These are phyloP conservation scores for Phytomonas francai DNA, from an alignment of 208 protist species.

Conservation along the genomic window DNA sequence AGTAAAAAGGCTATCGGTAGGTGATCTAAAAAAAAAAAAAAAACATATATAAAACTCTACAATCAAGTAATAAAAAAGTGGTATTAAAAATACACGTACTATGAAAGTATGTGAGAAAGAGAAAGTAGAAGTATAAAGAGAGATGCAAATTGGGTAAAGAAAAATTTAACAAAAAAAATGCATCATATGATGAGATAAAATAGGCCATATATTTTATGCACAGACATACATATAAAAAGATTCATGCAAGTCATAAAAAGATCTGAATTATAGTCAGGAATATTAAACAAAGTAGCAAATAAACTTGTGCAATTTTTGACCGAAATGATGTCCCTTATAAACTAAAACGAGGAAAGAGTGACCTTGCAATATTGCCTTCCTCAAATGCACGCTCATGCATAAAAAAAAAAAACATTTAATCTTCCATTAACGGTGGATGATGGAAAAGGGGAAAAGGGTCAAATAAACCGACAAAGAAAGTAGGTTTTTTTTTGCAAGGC, in stretches of 20 bases:
- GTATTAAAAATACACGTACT: neutral
- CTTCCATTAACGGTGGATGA: conserved; percentile 1
- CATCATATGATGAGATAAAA: conserved; percentile 12
- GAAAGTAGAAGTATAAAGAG: neutral
- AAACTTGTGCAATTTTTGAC: neutral
- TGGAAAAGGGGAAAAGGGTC: conserved; percentile 8
- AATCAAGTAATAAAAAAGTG: conserved; percentile 1
- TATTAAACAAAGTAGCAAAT: conserved; percentile 9
- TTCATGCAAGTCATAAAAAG: conserved; percentile 14
- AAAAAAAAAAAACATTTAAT: neutral
- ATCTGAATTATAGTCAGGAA: conserved; percentile 11
- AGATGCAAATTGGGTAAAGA: neutral
- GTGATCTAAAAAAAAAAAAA: conserved; percentile 4
- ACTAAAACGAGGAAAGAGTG: conserved; percentile 1
- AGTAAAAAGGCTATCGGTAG: neutral
- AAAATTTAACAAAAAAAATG: conserved; percentile 7
- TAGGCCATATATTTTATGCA: neutral
- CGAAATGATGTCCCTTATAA: neutral
- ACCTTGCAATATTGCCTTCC: neutral
- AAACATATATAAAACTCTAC: neutral
- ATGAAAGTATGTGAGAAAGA: conserved; percentile 7
- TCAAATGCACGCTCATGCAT: neutral
- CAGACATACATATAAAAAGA: conserved; percentile 8
- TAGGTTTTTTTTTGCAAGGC: too few species aligned
- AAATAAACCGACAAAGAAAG: too few species aligned